Base-by-base conservation (phyloP, 169 alveolate genomes). In the Plasmodium malariae region DNA sequence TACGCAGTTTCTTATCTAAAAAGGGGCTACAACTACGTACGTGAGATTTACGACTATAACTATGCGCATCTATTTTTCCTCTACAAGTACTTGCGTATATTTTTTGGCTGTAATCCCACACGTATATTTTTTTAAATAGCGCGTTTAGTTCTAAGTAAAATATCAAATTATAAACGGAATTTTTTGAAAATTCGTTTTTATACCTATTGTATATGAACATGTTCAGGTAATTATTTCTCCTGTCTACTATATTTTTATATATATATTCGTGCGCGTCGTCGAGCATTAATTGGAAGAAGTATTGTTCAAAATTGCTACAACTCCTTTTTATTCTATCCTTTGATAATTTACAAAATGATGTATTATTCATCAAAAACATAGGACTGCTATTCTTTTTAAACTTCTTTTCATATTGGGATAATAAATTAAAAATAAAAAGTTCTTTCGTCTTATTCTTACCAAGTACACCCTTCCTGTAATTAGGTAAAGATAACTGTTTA, bases 211-310 rank as follows among this genome's bases (percentile, higher is more conserved):
- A 67, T 19, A 80, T 45, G 26, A 80, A 80, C 40, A 80, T 54
- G 32, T 80, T 65, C 43, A 80, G 54, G 0, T 21, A 14, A n/a
- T 34, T 80, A 26, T 26, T 40, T 45, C n/a, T 80, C 26, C 55
- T 24, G 30, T 65, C 72, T 28, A 26, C 32, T 17, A 80, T 51
- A 55, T 65, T 80, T 69, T 55, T 80, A 34, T 63, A 80, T 26
- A 80, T 51, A 34, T 80, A 80, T 69, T 80, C 90, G 37, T 80
- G 90, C 2, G 83, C 65, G 26, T 48, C 80, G 28, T 48, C 49
- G 40, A 51, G 65, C 43, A 80, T 80, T 21, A 80, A 37, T 28
- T 80, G 71, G n/a, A 30, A 54, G 19, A 80, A 65, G 32, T 80
- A 28, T 24, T 57, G 43, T 14, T 51, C 83, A 26, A 80, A 80